phyloP scores from a whole-genome alignment of 352 stramenopile species.

The Thalassiosira mediterranea region DNA sequence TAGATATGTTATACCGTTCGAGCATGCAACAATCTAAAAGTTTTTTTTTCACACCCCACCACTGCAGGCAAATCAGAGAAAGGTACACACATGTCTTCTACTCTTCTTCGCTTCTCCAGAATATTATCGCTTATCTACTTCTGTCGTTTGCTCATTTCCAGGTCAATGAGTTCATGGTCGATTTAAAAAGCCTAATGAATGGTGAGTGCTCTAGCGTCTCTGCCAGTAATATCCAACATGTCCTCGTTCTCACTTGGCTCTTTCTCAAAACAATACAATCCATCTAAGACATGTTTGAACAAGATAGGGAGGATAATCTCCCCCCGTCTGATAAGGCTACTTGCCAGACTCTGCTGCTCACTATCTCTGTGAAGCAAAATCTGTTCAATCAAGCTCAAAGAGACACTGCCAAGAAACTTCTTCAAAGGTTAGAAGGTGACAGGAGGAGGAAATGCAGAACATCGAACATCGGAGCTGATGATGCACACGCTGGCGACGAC shows the following conservation, averaged over 20 bases:
- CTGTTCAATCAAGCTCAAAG: slow-evolving; percentile 81
- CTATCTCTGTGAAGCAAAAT: slow-evolving; percentile 81
- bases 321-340: slow-evolving; percentile 69
- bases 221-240: background rate
- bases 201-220: background rate
- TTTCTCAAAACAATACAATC: background rate
- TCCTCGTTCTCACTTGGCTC: background rate
- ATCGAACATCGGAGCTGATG: slow-evolving; percentile 29
- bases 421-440: slow-evolving; percentile 80
- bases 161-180: slow-evolving; percentile 81
- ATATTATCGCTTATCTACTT: too few relatives aligned
- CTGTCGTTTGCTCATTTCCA: too few relatives aligned
- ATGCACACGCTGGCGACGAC: slow-evolving; percentile 36
- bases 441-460: slow-evolving; percentile 74
- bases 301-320: slow-evolving; percentile 70
- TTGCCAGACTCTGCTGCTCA: slow-evolving; percentile 81
- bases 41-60: too few relatives aligned
- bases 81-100: slow-evolving; percentile 18
- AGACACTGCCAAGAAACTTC: slow-evolving; percentile 61
- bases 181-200: slow-evolving; percentile 82
- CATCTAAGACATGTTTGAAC: slow-evolving; percentile 77
- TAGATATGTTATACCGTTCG: too few relatives aligned
- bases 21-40: too few relatives aligned
- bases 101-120: too few relatives aligned
- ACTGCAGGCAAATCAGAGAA: slow-evolving; percentile 60